These are phyloP conservation scores for Saccharomyces hybrid DNA, from an alignment of 1,139 yeast genomes.

Conservation along the genomic window DNA sequence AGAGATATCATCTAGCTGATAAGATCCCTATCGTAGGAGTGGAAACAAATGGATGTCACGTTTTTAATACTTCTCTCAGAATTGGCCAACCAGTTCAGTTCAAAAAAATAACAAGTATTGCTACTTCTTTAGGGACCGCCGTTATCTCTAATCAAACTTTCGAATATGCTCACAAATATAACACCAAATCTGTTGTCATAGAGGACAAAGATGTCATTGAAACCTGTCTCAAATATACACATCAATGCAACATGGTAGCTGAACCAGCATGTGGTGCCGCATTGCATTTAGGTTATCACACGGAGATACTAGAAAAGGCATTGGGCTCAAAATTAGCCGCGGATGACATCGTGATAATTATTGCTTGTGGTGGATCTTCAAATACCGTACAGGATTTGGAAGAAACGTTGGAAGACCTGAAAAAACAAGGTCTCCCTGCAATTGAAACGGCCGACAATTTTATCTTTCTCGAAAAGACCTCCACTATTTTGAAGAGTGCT, in stretches of 20 bases:
- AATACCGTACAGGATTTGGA: slow-evolving; percentile 35
- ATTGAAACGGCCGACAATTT: not conserved
- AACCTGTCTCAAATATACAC: slow-evolving; percentile 45
- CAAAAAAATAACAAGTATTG: slow-evolving; percentile 45
- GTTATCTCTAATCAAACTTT: slow-evolving; percentile 44
- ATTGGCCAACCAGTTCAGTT: slow-evolving; percentile 41
- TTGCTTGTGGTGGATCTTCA: slow-evolving; percentile 62
- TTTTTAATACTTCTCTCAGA: slow-evolving; percentile 43
- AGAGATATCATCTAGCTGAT: slow-evolving; percentile 34
- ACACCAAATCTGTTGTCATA: slow-evolving; percentile 42
- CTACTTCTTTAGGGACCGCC: slow-evolving; percentile 56
- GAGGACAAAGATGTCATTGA: slow-evolving; percentile 48
- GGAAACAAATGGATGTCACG: slow-evolving; percentile 59
- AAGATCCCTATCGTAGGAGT: slow-evolving; percentile 45
- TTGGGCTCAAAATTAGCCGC: slow-evolving; percentile 32
- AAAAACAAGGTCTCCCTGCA: slow-evolving; percentile 6
- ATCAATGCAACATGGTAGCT: slow-evolving; percentile 43
- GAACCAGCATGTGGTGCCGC: slow-evolving; percentile 81
- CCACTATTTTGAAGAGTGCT: not conserved
- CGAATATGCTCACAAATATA: slow-evolving; percentile 35
- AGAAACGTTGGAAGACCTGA: slow-evolving; percentile 3
- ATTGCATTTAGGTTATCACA: slow-evolving; percentile 43
- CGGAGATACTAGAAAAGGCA: slow-evolving; percentile 32
- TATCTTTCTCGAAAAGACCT: not conserved
- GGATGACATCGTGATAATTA: slow-evolving; percentile 48